phyloP scores from a whole-genome alignment of 257 asterid genomes.

The Lantana camara region DNA sequence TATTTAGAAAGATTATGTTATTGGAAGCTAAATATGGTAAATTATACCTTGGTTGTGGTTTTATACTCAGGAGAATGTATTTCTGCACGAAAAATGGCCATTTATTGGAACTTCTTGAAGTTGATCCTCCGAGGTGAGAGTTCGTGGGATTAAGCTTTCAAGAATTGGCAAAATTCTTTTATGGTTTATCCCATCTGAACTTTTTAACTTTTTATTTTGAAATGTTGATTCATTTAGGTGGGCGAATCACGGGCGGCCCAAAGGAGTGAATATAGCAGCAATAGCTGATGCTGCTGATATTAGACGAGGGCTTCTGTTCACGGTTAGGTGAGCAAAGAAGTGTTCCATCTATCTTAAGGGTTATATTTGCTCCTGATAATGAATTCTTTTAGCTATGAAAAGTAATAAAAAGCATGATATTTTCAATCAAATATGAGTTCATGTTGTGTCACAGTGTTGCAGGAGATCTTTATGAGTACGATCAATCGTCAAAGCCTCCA shows the following conservation, averaged over 20 bases:
- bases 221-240: conserved; percentile 45
- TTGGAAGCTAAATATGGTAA: conserved; percentile 25
- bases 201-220: not conserved
- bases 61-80: conserved; percentile 61
- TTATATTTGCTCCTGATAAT: conserved; percentile 2
- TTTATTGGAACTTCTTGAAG: conserved; percentile 54
- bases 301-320: conserved; percentile 54
- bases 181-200: not conserved
- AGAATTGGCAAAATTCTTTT: not conserved
- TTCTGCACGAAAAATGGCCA: conserved; percentile 69
- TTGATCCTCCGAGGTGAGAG: conserved; percentile 69
- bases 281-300: conserved; percentile 58
- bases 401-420: not conserved
- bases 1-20: not conserved
- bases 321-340: conserved; percentile 58
- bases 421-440: conserved; percentile 22
- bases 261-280: conserved; percentile 71
- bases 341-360: not conserved
- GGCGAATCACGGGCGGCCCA: conserved; percentile 82
- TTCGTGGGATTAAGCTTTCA: not conserved
- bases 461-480: conserved; percentile 92
- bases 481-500: conserved; percentile 63
- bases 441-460: conserved; percentile 48
- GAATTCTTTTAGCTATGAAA: not conserved
- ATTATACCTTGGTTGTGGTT: conserved; percentile 34